Percentiles rank a stretch among this genome's conserved stretches.
phyloP scores from a whole-genome alignment of 768 basidiomycete genomes.

The Hemileccinum impolitum region DNA sequence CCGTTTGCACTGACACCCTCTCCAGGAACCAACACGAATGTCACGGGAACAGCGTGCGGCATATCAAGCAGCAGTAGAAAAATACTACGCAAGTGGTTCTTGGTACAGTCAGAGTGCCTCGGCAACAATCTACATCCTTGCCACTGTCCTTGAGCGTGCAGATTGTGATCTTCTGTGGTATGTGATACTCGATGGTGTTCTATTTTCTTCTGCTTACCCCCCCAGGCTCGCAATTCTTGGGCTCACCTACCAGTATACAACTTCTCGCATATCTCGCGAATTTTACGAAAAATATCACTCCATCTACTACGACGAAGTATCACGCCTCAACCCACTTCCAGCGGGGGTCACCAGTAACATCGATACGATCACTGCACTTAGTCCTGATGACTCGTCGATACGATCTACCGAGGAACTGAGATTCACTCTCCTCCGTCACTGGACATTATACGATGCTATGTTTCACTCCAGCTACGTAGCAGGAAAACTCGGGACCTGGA shows the following conservation, averaged over 20 bases:
- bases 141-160: constrained; percentile 84
- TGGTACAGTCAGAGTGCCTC: constrained; percentile 89
- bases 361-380: constrained; percentile 48
- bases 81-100: constrained; percentile 82
- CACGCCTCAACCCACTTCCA: constrained; percentile 74
- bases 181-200: constrained; percentile 10
- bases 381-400: constrained; percentile 82
- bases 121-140: constrained; percentile 84
- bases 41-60: constrained; percentile 65
- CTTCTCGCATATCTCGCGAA: constrained; percentile 82
- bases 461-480: constrained; percentile 96
- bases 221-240: constrained; percentile 89
- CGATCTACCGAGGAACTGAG: constrained; percentile 85
- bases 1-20: constrained; percentile 2
- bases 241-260: constrained; percentile 88
- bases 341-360: constrained; percentile 36
- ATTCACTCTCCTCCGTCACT: constrained; percentile 94
- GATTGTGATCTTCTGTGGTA: constrained; percentile 95
- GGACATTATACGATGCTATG: constrained; percentile 99
- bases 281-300: constrained; percentile 79
- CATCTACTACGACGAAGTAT: constrained; percentile 88
- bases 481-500: constrained; percentile 94
- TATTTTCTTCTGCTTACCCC: constrained; percentile 5
- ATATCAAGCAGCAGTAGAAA: constrained; percentile 65
- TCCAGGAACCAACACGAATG: constrained; percentile 52